phyloP scores from a whole-genome alignment of 768 basidiomycete genomes.

The Omphalotus guepiniiformis region DNA sequence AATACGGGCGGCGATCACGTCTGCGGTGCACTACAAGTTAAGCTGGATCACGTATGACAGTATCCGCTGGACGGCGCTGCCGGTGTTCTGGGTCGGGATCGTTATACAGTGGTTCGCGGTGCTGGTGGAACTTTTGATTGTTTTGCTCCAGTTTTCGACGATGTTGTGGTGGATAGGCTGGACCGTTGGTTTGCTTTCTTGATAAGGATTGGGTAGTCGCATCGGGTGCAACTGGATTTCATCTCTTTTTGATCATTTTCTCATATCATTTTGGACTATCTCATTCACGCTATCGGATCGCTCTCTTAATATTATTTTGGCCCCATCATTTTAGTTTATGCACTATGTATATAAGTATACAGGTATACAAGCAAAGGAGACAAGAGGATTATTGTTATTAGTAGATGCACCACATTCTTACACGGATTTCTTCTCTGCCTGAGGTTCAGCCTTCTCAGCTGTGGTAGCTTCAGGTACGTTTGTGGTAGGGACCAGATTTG shows the following conservation, averaged over 20 bases:
- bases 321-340: no score
- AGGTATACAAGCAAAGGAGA: no score
- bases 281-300: no score
- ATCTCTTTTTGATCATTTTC: constrained; percentile 3
- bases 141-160: constrained; percentile 54
- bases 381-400: no score
- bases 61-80: constrained; percentile 58
- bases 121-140: constrained; percentile 50
- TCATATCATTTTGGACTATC: background rate
- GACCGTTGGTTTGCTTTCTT: constrained; percentile 66
- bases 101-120: constrained; percentile 67
- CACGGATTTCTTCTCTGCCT: no score
- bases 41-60: constrained; percentile 56
- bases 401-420: no score
- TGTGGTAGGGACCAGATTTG: no score
- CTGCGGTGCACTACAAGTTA: constrained; percentile 49
- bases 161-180: constrained; percentile 70
- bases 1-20: constrained; percentile 52
- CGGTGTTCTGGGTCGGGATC: constrained; percentile 61
- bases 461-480: no score
- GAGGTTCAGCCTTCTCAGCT: no score
- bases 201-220: constrained; percentile 71
- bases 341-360: no score
- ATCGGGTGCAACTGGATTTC: constrained; percentile 37
- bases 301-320: no score